Percentiles rank a stretch among this genome's conserved stretches.
Conservation (phyloP, 768 basidiomycete genomes). For the Leccinum barrowsii region DNA sequence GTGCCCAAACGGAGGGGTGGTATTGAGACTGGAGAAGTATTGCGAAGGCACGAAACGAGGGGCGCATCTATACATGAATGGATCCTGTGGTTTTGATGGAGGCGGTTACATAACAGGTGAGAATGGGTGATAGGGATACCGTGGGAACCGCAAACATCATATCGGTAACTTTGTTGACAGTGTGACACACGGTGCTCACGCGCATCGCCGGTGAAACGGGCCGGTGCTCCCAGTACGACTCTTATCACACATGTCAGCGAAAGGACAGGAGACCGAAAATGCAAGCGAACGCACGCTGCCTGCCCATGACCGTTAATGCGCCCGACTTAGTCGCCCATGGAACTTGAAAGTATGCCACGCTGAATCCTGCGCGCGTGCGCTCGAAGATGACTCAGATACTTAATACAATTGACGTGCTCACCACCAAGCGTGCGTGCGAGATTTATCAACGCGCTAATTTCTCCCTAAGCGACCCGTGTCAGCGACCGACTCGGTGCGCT, state of each 20-base stretch:
- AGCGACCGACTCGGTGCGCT: not conserved
- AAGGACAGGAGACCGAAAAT: not conserved
- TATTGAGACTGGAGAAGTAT: too few relatives aligned
- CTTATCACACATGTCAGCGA: not conserved
- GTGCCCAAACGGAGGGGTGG: too few relatives aligned
- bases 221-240: too few relatives aligned
- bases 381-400: not conserved
- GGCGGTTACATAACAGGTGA: too few relatives aligned
- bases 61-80: too few relatives aligned
- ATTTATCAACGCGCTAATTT: constrained; percentile 42
- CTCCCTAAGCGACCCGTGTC: constrained; percentile 28
- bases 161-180: too few relatives aligned
- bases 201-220: too few relatives aligned
- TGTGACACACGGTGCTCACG: too few relatives aligned
- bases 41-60: too few relatives aligned
- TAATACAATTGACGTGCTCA: constrained; percentile 2
- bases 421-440: constrained; percentile 35
- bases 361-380: constrained; percentile 24
- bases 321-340: constrained; percentile 37
- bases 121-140: too few relatives aligned
- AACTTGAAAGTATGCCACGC: constrained; percentile 40
- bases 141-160: too few relatives aligned
- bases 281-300: constrained; percentile 29
- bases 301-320: constrained; percentile 36
- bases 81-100: too few relatives aligned